Conservation (phyloP, 2,329 filamentous ascomycete species). For the Trichoderma pleuroti region DNA sequence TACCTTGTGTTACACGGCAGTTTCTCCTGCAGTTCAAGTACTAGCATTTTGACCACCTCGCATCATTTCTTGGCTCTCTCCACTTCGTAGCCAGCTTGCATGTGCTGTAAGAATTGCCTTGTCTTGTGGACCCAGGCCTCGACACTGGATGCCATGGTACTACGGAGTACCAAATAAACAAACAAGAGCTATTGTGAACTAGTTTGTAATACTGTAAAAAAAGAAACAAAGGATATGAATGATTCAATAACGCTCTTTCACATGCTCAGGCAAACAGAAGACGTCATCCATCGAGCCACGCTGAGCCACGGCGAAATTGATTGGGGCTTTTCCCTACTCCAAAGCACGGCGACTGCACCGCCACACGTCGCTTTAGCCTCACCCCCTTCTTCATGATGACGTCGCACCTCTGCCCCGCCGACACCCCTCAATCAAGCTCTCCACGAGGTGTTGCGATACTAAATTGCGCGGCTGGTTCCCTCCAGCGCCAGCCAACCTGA, state of each 20-base stretch:
- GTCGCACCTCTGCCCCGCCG: slow-evolving; percentile 20
- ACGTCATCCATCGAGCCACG: not conserved
- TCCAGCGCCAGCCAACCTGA: slow-evolving; percentile 11
- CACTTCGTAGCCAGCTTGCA: not conserved
- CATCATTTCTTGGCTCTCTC: not conserved
- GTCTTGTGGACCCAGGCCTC: not conserved
- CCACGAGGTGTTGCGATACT: slow-evolving; percentile 1
- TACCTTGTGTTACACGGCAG: not conserved
- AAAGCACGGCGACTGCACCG: not conserved
- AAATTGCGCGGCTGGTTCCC: slow-evolving; percentile 8
- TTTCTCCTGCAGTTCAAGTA: not conserved
- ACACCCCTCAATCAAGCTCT: slow-evolving; percentile 15
- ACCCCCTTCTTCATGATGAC: slow-evolving; percentile 20
- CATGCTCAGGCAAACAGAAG: not conserved
- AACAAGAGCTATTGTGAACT: not conserved
- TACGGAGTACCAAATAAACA: no score
- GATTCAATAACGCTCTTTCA: not conserved
- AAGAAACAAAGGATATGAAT: not conserved
- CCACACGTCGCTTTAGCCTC: slow-evolving; percentile 12
- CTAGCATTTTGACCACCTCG: not conserved
- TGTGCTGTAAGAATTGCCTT: not conserved
- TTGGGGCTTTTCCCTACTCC: not conserved
- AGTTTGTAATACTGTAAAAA: not conserved
- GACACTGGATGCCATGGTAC: not conserved
- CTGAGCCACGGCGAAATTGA: not conserved